These are phyloP conservation scores for Trypanosoma conorhini DNA, from an alignment of 208 protist species.

Conservation along the genomic window DNA sequence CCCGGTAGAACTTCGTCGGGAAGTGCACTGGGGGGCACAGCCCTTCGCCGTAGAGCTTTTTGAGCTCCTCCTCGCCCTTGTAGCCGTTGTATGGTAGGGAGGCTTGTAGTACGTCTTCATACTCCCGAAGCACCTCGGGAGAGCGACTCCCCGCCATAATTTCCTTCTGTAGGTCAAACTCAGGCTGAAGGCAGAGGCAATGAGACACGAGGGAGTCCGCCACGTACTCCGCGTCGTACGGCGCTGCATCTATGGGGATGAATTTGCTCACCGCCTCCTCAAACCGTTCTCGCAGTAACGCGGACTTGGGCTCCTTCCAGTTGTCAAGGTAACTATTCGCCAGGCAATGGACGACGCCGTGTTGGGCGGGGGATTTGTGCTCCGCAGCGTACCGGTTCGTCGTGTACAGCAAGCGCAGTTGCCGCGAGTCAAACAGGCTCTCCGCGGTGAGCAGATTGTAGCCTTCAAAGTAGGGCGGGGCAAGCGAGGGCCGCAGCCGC, in stretches of 20 bases:
- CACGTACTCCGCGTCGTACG: slow-evolving; percentile 26
- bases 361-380: slow-evolving; percentile 17
- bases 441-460: slow-evolving; percentile 53
- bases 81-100: slow-evolving; percentile 40
- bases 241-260: slow-evolving; percentile 11
- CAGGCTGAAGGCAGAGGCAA: slow-evolving; percentile 42
- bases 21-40: slow-evolving; percentile 17
- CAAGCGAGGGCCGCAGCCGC: slow-evolving; percentile 15
- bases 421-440: slow-evolving; percentile 12
- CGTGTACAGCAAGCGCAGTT: slow-evolving; percentile 39
- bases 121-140: slow-evolving; percentile 9
- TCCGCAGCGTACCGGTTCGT: slow-evolving; percentile 50
- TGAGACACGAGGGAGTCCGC: slow-evolving; percentile 34
- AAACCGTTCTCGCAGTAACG: slow-evolving; percentile 34
- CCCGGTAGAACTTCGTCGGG: slow-evolving; percentile 21
- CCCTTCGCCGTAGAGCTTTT: slow-evolving; percentile 14
- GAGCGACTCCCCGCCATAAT: slow-evolving; percentile 7
- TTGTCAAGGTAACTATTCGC: slow-evolving; percentile 65
- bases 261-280: slow-evolving; percentile 18
- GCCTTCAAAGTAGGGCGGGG: slow-evolving; percentile 50
- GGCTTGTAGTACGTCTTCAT: slow-evolving; percentile 29
- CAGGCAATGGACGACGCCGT: slow-evolving; percentile 47
- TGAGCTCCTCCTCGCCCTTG: slow-evolving; percentile 24
- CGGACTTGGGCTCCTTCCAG: slow-evolving; percentile 51
- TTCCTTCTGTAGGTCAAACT: slow-evolving; percentile 38